phyloP scores from a whole-genome alignment of 768 basidiomycete species.

The Symmetrospora coprosmae region DNA sequence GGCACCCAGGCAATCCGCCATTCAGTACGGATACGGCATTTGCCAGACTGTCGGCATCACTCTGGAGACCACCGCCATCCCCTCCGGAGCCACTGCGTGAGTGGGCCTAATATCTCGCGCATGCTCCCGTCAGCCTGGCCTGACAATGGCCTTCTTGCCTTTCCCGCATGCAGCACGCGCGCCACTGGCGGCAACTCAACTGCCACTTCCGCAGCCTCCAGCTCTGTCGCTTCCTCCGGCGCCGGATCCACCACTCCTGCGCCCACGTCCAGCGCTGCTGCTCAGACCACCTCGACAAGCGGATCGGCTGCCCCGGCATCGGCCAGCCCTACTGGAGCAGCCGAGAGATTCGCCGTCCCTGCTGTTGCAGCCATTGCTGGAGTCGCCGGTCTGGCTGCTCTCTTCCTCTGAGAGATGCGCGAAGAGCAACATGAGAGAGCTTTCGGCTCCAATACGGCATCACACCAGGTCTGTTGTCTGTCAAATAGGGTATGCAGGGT shows the following conservation, averaged over 20 bases:
- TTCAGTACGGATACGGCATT: not conserved
- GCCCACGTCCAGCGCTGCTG: not conserved
- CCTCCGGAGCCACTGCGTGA: slow-evolving; percentile 8
- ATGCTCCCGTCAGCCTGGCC: not conserved
- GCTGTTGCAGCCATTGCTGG: slow-evolving; percentile 2
- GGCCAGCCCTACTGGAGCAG: not conserved
- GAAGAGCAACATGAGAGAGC: too few species aligned
- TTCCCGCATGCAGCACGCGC: not conserved
- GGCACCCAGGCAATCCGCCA: not conserved
- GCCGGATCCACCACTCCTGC: not conserved
- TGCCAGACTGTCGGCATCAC: slow-evolving; percentile 8
- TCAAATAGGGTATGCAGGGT: too few species aligned
- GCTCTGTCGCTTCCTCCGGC: not conserved
- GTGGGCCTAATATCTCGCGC: not conserved
- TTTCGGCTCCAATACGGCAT: too few species aligned
- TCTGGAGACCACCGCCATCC: slow-evolving; percentile 7
- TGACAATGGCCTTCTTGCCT: not conserved
- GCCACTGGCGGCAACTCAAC: not conserved
- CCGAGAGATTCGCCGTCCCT: not conserved
- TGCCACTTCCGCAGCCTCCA: not conserved
- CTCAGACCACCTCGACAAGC: not conserved
- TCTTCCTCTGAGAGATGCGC: too few species aligned
- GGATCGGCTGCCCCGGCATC: not conserved
- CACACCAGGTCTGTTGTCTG: too few species aligned
- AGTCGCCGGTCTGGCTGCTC: slow-evolving; percentile 3